These are phyloP conservation scores for Colletotrichum tofieldiae DNA, from an alignment of 2,329 filamentous ascomycete species.

Conservation along the genomic window DNA sequence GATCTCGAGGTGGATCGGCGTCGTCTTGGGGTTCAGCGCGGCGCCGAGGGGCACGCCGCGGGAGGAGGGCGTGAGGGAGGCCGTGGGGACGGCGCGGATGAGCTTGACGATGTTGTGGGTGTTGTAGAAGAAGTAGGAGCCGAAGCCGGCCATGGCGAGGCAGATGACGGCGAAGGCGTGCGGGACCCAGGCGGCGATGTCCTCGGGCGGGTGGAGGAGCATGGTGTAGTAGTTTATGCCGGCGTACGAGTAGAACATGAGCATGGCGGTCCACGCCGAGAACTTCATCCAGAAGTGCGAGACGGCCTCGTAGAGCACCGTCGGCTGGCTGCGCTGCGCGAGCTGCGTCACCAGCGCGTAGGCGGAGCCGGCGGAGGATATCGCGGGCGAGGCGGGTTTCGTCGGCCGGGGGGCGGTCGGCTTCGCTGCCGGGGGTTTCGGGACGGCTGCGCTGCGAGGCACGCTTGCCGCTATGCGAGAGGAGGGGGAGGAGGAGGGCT, in stretches of 20 bases:
- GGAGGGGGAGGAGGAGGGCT: background rate
- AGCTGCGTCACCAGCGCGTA: slow-evolving; percentile 70
- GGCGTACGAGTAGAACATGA: slow-evolving; percentile 68
- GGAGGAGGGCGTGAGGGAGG: slow-evolving; percentile 24
- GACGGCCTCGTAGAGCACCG: slow-evolving; percentile 76
- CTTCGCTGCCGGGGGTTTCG: slow-evolving; percentile 2
- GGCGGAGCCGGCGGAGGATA: slow-evolving; percentile 39
- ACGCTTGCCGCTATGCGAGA: slow-evolving; percentile 1
- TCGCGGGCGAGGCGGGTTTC: slow-evolving; percentile 1
- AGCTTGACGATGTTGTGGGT: slow-evolving; percentile 71
- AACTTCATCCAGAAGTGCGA: slow-evolving; percentile 76
- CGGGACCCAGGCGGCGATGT: slow-evolving; percentile 70
- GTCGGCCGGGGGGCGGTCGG: background rate
- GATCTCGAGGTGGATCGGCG: slow-evolving; percentile 67
- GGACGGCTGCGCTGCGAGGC: background rate
- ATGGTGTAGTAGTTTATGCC: slow-evolving; percentile 66
- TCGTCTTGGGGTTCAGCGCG: slow-evolving; percentile 38
- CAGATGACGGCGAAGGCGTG: slow-evolving; percentile 72
- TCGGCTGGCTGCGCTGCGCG: slow-evolving; percentile 68
- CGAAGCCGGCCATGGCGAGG: slow-evolving; percentile 72
- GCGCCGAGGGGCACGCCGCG: slow-evolving; percentile 17
- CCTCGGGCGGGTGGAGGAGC: slow-evolving; percentile 65
- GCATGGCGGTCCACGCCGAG: slow-evolving; percentile 70
- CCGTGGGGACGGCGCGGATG: slow-evolving; percentile 69
- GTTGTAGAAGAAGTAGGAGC: slow-evolving; percentile 72